A percentile compares a stretch with the other conserved stretches of the same genome.
phyloP scores from a whole-genome alignment of 805 yeast species.

The Grigorovia yakushimaensis region DNA sequence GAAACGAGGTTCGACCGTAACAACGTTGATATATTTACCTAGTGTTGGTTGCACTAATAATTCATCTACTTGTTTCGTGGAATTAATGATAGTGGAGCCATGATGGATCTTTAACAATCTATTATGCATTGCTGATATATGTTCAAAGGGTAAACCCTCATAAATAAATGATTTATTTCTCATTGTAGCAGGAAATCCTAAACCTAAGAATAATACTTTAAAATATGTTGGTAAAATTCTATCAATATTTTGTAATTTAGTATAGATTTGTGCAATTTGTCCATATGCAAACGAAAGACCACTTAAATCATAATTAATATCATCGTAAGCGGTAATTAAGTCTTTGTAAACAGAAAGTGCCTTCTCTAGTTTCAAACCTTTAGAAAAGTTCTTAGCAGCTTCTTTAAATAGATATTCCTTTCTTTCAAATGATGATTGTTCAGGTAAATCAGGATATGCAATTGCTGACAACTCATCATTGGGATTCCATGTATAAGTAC shows the following conservation, averaged over 20 bases:
- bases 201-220: conserved; percentile 71
- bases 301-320: conserved; percentile 61
- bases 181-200: conserved; percentile 71
- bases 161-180: conserved; percentile 71
- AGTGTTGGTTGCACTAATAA: conserved; percentile 43
- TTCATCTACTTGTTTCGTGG: conserved; percentile 45
- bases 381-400: conserved; percentile 59
- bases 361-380: conserved; percentile 67
- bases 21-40: conserved; percentile 66
- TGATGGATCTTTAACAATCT: conserved; percentile 67
- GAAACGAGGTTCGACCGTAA: conserved; percentile 58
- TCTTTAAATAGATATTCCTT: conserved; percentile 61
- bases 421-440: conserved; percentile 70
- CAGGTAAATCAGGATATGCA: conserved; percentile 62
- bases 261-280: conserved; percentile 58
- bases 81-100: conserved; percentile 61
- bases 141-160: conserved; percentile 84
- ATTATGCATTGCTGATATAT: conserved; percentile 72
- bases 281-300: conserved; percentile 66
- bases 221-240: conserved; percentile 69
- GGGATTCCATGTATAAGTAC: conserved; percentile 66
- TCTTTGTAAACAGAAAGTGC: conserved; percentile 74
- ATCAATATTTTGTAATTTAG: conserved; percentile 56
- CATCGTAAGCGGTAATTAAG: conserved; percentile 63
- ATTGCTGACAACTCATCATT: conserved; percentile 46